phyloP scores from a whole-genome alignment of 2,329 filamentous ascomycete species.

The Neocatenulostroma microsporum region DNA sequence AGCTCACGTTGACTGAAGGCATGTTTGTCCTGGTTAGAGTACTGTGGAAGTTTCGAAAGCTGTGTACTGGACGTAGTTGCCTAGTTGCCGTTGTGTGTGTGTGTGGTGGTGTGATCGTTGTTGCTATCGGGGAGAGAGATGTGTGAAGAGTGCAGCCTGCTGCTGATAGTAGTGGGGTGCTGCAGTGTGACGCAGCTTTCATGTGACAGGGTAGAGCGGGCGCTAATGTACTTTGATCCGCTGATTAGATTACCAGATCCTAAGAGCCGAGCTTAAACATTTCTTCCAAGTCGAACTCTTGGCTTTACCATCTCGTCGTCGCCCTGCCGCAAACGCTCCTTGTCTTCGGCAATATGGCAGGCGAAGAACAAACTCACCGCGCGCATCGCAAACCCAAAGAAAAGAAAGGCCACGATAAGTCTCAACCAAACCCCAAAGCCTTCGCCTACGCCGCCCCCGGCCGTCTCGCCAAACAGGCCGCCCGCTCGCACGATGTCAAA shows the following conservation, averaged over 20 bases:
- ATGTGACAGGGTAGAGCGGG: background rate
- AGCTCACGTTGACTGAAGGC: conserved; percentile 25
- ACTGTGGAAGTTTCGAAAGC: too few species aligned
- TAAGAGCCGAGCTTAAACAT: too few species aligned
- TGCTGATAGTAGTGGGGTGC: too few species aligned
- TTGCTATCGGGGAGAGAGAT: too few species aligned
- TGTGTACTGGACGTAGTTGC: too few species aligned
- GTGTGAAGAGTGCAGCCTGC: conserved; percentile 3
- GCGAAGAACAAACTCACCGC: conserved; percentile 65
- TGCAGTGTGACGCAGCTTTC: conserved; percentile 1
- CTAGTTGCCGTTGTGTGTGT: too few species aligned
- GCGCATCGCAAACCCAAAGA: conserved; percentile 81
- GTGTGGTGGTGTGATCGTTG: too few species aligned
- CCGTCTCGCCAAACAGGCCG: conserved; percentile 66
- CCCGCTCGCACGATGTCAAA: conserved; percentile 71
- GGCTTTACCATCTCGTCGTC: too few species aligned
- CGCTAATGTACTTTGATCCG: background rate
- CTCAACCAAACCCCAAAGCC: conserved; percentile 78
- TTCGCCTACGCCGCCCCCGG: conserved; percentile 80
- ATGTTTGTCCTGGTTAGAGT: too few species aligned
- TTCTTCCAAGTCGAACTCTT: too few species aligned
- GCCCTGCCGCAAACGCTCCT: too few species aligned
- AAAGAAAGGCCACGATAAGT: conserved; percentile 61
- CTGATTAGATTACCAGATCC: too few species aligned
- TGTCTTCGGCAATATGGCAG: conserved; percentile 24